Conservation (phyloP, 768 basidiomycete genomes). For the Suillus sp. region DNA sequence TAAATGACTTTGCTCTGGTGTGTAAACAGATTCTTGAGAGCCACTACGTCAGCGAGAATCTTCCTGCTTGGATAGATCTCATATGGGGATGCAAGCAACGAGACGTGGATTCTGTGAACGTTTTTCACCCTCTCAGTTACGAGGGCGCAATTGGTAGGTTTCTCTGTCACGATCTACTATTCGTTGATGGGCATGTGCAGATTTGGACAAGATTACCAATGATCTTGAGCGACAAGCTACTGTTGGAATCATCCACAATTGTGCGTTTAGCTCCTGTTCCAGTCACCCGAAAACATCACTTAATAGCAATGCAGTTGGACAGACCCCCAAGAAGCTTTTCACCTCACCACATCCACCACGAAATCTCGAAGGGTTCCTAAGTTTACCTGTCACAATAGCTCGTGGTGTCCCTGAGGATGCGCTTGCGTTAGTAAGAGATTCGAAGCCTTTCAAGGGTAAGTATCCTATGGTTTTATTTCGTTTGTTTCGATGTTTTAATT, state of each 20-base stretch:
- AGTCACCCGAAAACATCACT: constrained; percentile 4
- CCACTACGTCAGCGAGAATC: constrained; percentile 77
- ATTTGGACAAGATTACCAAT: constrained; percentile 84
- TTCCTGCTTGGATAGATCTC: constrained; percentile 91
- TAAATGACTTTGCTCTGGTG: not conserved
- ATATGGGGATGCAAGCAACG: constrained; percentile 90
- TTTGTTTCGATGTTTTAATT: not conserved
- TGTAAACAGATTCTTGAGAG: constrained; percentile 78
- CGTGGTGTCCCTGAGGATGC: constrained; percentile 88
- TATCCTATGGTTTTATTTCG: not conserved
- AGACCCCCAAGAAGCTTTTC: constrained; percentile 90
- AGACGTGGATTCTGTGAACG: constrained; percentile 75
- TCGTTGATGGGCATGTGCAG: constrained; percentile 37
- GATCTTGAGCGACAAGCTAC: constrained; percentile 89
- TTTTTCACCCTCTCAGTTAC: constrained; percentile 92
- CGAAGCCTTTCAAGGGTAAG: constrained; percentile 58
- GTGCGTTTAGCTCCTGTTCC: constrained; percentile 42
- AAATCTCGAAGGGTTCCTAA: constrained; percentile 68
- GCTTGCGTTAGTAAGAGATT: constrained; percentile 61
- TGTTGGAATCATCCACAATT: constrained; percentile 94
- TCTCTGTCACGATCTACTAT: not conserved
- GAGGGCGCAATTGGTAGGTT: constrained; percentile 78
- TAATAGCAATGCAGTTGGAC: constrained; percentile 61
- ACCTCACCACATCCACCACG: constrained; percentile 72
- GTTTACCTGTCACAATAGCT: constrained; percentile 67